Base-by-base conservation (phyloP, 805 yeast genomes). In the Aciculoconidium aculeatum region DNA sequence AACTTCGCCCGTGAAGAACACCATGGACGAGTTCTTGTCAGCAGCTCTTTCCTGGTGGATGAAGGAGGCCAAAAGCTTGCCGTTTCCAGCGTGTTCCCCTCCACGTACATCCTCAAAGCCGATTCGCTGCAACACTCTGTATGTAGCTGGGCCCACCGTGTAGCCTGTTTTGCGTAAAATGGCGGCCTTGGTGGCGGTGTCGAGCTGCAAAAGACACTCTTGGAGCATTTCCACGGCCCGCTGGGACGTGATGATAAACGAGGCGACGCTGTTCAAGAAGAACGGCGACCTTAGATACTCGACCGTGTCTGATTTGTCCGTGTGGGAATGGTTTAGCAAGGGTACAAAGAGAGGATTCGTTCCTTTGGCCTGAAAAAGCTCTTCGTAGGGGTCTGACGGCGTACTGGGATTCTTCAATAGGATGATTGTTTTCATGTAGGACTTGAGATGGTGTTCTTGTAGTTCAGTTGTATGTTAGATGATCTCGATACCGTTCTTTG, bases 61-160 rank as follows among this genome's bases (percentile, higher is more conserved):
- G 5, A 79, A 53, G 14, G 80, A 78, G 0, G 94, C 75, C 18
- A 90, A 56, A 1, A 70, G 58, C 4, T 68, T 56, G 1, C 96
- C 96, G 52, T 85, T 86, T 0, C 96, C 96, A 2, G 94, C 86
- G 6, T 70, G 51, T 0, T 51, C 57, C 1, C 90, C 95, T 3
- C 96, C 95, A 32, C 74, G 55, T 0, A 90, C 70, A 36, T 74
- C 70, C 1, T 33, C 46, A 48, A 87, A 90, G 1, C 95, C 96
- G 17, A 75, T 52, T 5, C 62, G 58, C 3, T 49, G 36, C 8
- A 90, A 52, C 11, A 80, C 73, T 10, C 61, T 59, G 11, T 69
- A 70, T 0, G 97, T 90, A 0, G 95, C 87, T 1, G 95, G 95
- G 0, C 97, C 97, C 5, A 90, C 96, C 0, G 96, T 85, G 47